A percentile compares a stretch with the other conserved stretches of the same genome.
phyloP scores from a whole-genome alignment of 805 yeast species.

The Candida saitoana region DNA sequence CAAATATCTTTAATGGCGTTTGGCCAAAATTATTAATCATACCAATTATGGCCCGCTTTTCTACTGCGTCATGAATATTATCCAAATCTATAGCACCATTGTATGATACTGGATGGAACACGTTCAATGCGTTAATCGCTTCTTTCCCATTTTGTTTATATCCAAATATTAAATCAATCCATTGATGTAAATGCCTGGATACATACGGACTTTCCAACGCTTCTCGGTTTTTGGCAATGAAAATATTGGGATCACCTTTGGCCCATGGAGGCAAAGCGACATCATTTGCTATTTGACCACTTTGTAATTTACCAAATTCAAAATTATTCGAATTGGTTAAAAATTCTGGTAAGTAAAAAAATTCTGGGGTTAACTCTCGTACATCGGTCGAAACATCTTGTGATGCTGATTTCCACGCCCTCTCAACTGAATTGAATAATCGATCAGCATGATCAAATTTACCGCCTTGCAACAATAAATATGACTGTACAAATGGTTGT shows the following conservation, averaged over 20 bases:
- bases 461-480: conserved; percentile 77
- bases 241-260: conserved; percentile 66
- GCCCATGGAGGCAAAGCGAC: conserved; percentile 85
- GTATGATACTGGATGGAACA: conserved; percentile 80
- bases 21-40: conserved; percentile 91
- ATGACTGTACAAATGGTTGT: conserved; percentile 78
- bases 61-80: conserved; percentile 65
- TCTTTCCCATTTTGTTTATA: conserved; percentile 68
- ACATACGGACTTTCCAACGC: conserved; percentile 84
- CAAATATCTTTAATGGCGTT: conserved; percentile 73
- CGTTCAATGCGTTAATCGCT: conserved; percentile 66
- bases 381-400: conserved; percentile 82
- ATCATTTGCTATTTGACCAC: conserved; percentile 52
- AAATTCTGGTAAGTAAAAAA: conserved; percentile 78
- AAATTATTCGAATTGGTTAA: conserved; percentile 60
- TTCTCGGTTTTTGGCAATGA: conserved; percentile 70
- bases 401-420: conserved; percentile 80
- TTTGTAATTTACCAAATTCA: conserved; percentile 69
- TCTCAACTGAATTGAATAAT: conserved; percentile 65
- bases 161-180: conserved; percentile 88
- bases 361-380: conserved; percentile 82
- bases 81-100: conserved; percentile 81
- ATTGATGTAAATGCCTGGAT: conserved; percentile 66
- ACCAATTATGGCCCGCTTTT: conserved; percentile 72
- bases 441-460: conserved; percentile 87